These are phyloP conservation scores for Metschnikowia dekortorum DNA, from an alignment of 805 yeast genomes.

Conservation along the genomic window DNA sequence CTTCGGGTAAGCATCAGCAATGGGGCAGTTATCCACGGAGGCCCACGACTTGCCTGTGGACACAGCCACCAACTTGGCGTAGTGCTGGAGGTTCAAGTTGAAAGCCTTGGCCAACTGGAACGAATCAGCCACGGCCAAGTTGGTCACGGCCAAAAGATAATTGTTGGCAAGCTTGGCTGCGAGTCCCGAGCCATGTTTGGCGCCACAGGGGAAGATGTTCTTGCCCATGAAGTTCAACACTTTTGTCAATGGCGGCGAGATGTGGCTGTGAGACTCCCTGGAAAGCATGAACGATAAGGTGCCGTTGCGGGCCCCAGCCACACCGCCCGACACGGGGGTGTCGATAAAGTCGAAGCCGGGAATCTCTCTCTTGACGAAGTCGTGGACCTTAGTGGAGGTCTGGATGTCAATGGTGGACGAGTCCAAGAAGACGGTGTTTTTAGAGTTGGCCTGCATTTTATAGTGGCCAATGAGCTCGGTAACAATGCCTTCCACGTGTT, in stretches of 20 bases:
- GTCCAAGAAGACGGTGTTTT: conserved; percentile 37
- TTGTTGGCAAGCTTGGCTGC: conserved; percentile 54
- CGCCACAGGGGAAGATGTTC: conserved; percentile 47
- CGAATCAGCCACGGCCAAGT: conserved; percentile 52
- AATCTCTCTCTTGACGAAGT: conserved; percentile 27
- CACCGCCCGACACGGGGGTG: conserved; percentile 56
- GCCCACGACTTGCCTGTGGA: conserved; percentile 56
- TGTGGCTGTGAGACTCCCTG: conserved; percentile 22
- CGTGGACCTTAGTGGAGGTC: conserved; percentile 40
- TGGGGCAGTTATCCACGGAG: conserved; percentile 51
- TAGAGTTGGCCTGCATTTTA: conserved; percentile 14
- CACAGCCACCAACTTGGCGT: conserved; percentile 47
- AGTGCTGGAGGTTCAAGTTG: conserved; percentile 43
- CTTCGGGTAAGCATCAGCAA: conserved; percentile 42
- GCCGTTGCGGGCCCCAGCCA: conserved; percentile 49
- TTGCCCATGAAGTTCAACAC: conserved; percentile 43
- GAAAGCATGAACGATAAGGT: conserved; percentile 53
- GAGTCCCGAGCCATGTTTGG: conserved; percentile 45
- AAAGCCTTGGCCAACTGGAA: conserved; percentile 49
- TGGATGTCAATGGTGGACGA: conserved; percentile 50
- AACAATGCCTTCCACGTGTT: conserved; percentile 42
- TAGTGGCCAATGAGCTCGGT: conserved; percentile 33
- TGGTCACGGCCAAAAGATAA: conserved; percentile 49
- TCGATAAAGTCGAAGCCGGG: conserved; percentile 45
- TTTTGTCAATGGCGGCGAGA: conserved; percentile 27